A percentile compares a stretch with the other conserved stretches of the same genome.
Conservation (phyloP, 2,329 filamentous ascomycete genomes). For the Alternaria burnsii region DNA sequence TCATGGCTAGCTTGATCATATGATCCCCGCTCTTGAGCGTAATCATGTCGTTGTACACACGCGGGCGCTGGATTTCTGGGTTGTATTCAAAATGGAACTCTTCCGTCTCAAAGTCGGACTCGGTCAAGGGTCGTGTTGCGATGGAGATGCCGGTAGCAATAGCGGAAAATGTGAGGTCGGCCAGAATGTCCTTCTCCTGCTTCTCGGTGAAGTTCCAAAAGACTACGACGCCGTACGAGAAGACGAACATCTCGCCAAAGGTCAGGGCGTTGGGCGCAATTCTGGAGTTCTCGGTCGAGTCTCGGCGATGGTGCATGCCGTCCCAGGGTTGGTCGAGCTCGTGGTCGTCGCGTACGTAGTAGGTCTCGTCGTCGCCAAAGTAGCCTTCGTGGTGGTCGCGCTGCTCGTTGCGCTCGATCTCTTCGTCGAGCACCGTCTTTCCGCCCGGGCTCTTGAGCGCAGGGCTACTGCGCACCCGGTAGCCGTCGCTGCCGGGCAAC, state of each 20-base stretch:
- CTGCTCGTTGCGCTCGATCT: constrained; percentile 92
- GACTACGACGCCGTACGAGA: constrained; percentile 95
- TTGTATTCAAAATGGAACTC: constrained; percentile 99
- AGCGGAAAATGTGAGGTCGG: constrained; percentile 89
- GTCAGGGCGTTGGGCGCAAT: constrained; percentile 76
- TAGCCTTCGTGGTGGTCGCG: constrained; percentile 92
- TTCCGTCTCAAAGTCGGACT: constrained; percentile 95
- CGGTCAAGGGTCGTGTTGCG: constrained; percentile 79
- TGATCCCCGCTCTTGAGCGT: constrained; percentile 93
- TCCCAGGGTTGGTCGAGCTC: constrained; percentile 34
- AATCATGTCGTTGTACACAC: constrained; percentile 99
- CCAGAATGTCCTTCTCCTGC: constrained; percentile 95
- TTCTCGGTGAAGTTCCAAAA: constrained; percentile 99
- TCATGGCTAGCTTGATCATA: constrained; percentile 99
- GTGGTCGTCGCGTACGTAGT: constrained; percentile 55
- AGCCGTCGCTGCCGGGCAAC: constrained; percentile 84
- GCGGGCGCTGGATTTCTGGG: constrained; percentile 80
- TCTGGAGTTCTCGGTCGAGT: constrained; percentile 51
- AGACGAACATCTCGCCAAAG: constrained; percentile 96
- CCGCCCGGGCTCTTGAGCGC: constrained; percentile 92
- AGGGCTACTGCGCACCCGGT: constrained; percentile 86
- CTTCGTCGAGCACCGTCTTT: constrained; percentile 89
- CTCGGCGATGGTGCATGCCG: constrained; percentile 30
- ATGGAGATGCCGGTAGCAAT: constrained; percentile 72
- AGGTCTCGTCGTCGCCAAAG: constrained; percentile 74